Conservation (phyloP, 768 basidiomycete species). For the Suillus ampliporus region DNA sequence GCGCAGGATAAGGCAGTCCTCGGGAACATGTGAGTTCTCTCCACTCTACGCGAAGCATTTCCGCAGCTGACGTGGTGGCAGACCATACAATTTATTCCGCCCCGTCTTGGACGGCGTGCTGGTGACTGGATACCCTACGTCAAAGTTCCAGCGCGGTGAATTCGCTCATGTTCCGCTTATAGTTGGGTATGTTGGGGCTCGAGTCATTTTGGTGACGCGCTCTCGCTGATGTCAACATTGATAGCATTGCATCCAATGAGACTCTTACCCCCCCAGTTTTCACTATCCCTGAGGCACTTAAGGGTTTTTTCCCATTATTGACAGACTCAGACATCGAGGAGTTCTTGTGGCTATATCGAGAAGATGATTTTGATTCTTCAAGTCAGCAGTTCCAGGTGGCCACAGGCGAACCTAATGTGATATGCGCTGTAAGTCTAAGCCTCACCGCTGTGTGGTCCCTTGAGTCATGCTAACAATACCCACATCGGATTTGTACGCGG, state of each 20-base stretch:
- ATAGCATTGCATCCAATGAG: conserved; percentile 64
- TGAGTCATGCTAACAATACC: neutral
- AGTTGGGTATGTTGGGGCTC: conserved; percentile 51
- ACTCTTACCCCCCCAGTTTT: conserved; percentile 49
- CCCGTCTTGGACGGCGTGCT: conserved; percentile 62
- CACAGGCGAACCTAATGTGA: conserved; percentile 55
- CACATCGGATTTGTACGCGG: conserved; percentile 12
- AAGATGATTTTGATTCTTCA: conserved; percentile 48
- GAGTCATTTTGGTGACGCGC: conserved; percentile 2
- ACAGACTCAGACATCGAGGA: conserved; percentile 43
- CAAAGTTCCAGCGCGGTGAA: conserved; percentile 48
- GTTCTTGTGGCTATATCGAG: conserved; percentile 48
- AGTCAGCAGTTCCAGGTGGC: conserved; percentile 50
- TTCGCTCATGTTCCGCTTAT: conserved; percentile 60
- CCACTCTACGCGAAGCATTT: conserved; percentile 1
- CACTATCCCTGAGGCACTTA: conserved; percentile 44
- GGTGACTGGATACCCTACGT: conserved; percentile 56
- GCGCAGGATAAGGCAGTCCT: conserved; percentile 57
- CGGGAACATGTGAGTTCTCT: conserved; percentile 46
- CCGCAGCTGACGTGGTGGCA: conserved; percentile 21
- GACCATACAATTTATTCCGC: conserved; percentile 53
- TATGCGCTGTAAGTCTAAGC: conserved; percentile 54
- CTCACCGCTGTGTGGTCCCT: too few relatives aligned
- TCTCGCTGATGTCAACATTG: neutral
- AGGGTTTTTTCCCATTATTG: conserved; percentile 52